Percentiles rank a stretch among this genome's conserved stretches.
Conservation (phyloP, 108 stramenopile genomes). For the Discostella pseudostelligera region DNA sequence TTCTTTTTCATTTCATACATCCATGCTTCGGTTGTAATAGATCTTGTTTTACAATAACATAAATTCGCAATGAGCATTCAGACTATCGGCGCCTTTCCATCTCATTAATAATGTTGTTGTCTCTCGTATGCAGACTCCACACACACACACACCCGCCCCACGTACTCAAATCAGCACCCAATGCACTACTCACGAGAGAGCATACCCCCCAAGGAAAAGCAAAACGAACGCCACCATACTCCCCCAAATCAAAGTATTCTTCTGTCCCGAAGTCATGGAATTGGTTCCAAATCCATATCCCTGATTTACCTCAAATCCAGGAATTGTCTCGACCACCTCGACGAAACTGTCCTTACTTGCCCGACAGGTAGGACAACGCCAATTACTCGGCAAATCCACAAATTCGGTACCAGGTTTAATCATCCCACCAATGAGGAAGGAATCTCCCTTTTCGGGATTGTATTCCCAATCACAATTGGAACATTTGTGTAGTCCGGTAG, state of each 20-base stretch:
- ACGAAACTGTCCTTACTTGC: constrained; percentile 84
- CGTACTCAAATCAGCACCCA: too few relatives aligned
- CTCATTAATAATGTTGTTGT: too few relatives aligned
- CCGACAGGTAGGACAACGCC: constrained; percentile 91
- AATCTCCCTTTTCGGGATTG: constrained; percentile 77
- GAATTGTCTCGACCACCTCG: constrained; percentile 89
- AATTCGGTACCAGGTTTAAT: constrained; percentile 83
- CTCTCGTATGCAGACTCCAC: too few relatives aligned
- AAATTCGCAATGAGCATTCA: too few relatives aligned
- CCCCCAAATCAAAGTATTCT: constrained; percentile 89
- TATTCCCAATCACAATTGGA: constrained; percentile 89
- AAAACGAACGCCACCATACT: constrained; percentile 82
- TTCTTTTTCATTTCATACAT: neutral
- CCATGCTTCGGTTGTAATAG: neutral
- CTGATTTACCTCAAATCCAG: constrained; percentile 93
- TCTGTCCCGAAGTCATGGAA: constrained; percentile 84
- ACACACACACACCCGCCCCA: too few relatives aligned
- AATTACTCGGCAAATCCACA: constrained; percentile 81
- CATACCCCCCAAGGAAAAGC: constrained; percentile 83
- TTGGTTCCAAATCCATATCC: constrained; percentile 93
- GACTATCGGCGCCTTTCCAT: too few relatives aligned
- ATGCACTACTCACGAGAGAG: constrained; percentile 67
- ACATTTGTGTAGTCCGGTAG: constrained; percentile 83
- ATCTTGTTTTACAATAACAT: too few relatives aligned
- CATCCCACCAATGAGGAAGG: constrained; percentile 82